phyloP scores from a whole-genome alignment of 2,329 filamentous ascomycete species.

The Teratosphaeria zuluensis region DNA sequence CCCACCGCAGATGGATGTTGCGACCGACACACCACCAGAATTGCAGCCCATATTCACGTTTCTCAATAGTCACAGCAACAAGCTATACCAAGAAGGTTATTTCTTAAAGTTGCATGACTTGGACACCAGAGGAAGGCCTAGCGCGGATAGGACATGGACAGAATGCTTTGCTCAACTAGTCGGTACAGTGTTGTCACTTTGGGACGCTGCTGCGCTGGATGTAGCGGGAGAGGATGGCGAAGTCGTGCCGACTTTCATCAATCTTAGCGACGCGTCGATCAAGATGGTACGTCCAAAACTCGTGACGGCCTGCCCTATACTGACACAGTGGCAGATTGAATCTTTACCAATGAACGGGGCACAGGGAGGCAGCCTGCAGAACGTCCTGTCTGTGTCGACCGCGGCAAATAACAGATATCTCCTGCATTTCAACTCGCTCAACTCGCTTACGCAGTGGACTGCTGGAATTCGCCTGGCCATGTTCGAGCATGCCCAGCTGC shows the following conservation, averaged over 20 bases:
- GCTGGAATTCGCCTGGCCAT: slow-evolving; percentile 86
- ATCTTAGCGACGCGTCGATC: slow-evolving; percentile 91
- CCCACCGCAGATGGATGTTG: slow-evolving; percentile 76
- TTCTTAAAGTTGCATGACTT: slow-evolving; percentile 95
- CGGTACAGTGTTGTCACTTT: slow-evolving; percentile 86
- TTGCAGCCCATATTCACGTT: slow-evolving; percentile 88
- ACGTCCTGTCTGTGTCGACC: slow-evolving; percentile 91
- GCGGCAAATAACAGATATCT: slow-evolving; percentile 92
- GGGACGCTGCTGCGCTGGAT: slow-evolving; percentile 90
- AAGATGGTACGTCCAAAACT: slow-evolving; percentile 64
- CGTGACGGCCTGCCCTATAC: background rate
- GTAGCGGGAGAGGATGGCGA: slow-evolving; percentile 75
- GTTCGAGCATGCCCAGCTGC: slow-evolving; percentile 84
- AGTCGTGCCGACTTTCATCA: slow-evolving; percentile 86
- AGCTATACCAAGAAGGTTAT: slow-evolving; percentile 95
- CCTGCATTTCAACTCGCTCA: slow-evolving; percentile 89
- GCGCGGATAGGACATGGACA: slow-evolving; percentile 78
- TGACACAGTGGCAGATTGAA: slow-evolving; percentile 36
- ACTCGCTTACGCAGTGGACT: slow-evolving; percentile 92
- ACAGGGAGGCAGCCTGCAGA: slow-evolving; percentile 73
- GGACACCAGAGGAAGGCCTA: slow-evolving; percentile 79
- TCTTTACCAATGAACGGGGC: slow-evolving; percentile 74
- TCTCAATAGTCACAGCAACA: slow-evolving; percentile 90
- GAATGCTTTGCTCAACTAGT: slow-evolving; percentile 97
- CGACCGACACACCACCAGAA: slow-evolving; percentile 79